phyloP scores from a whole-genome alignment of 371 early-diverging fungal species.

The Circinella umbellata region DNA sequence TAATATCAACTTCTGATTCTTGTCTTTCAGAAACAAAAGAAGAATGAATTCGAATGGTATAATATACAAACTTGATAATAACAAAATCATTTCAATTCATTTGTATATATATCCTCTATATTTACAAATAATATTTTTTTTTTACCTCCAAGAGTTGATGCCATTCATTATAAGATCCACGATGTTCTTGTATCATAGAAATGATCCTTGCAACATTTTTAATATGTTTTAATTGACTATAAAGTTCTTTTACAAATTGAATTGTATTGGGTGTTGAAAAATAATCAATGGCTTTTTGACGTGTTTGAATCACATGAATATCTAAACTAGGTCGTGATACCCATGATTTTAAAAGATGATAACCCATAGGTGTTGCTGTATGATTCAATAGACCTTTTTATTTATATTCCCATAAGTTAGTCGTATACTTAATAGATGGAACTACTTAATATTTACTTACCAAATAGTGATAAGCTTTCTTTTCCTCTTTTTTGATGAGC shows the following conservation, averaged over 20 bases:
- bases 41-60: slow-evolving; percentile 56
- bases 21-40: neutral
- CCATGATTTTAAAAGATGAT: slow-evolving; percentile 66
- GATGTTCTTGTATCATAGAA: slow-evolving; percentile 48
- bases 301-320: slow-evolving; percentile 39
- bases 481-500: slow-evolving; percentile 60
- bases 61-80: slow-evolving; percentile 61
- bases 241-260: slow-evolving; percentile 40
- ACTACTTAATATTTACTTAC: slow-evolving; percentile 34
- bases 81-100: too few species aligned
- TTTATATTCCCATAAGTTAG: neutral
- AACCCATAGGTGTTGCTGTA: slow-evolving; percentile 64
- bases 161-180: slow-evolving; percentile 68
- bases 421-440: too few species aligned
- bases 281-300: slow-evolving; percentile 61
- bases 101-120: neutral
- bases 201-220: slow-evolving; percentile 68
- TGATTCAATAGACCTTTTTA: slow-evolving; percentile 63
- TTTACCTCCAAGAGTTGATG: slow-evolving; percentile 67
- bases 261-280: slow-evolving; percentile 43
- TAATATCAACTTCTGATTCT: neutral
- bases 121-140: neutral
- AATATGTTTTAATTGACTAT: slow-evolving; percentile 53
- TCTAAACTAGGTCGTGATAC: slow-evolving; percentile 65
- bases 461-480: slow-evolving; percentile 74